Evolutionary conservation across 2,329 filamentous ascomycete genomes (phyloP).

Genomic region (Aspergillus brasiliensis): DNA sequence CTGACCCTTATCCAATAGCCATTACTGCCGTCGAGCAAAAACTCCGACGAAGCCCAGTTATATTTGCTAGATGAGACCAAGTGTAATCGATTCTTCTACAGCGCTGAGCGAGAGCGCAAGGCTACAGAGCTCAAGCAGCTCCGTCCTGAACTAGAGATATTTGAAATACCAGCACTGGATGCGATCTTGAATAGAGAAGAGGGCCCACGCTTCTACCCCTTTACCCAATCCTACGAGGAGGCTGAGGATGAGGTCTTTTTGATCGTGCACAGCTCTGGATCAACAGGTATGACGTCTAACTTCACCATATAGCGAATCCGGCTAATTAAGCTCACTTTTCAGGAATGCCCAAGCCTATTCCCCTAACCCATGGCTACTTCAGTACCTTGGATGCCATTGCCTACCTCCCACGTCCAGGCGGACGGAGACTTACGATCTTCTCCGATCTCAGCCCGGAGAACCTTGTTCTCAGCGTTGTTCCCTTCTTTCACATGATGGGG

Average conservation of each 20-base stretch:
- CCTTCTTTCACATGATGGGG: background rate
- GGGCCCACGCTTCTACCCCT: constrained; percentile 10
- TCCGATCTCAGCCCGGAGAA: background rate
- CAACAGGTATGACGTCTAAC: constrained; percentile 29
- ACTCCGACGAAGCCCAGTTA: background rate
- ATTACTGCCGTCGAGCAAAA: background rate
- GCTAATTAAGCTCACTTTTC: background rate
- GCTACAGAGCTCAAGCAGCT: background rate
- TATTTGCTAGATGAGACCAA: background rate
- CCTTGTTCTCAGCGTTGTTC: background rate
- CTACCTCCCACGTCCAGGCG: background rate
- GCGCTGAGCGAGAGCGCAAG: background rate
- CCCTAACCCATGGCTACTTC: background rate
- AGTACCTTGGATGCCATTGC: background rate
- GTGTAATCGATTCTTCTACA: background rate
- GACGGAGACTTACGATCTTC: background rate
- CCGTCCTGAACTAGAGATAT: background rate
- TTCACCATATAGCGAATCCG: background rate
- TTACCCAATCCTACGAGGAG: constrained; percentile 21
- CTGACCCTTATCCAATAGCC: background rate
- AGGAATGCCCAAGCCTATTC: background rate
- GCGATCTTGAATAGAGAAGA: background rate
- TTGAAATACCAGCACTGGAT: background rate
- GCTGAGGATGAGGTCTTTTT: constrained; percentile 25
- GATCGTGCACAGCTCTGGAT: constrained; percentile 39